These are phyloP conservation scores for Azolla pinnata DNA, from an alignment of 75 land plant species.

Conservation along the genomic window DNA sequence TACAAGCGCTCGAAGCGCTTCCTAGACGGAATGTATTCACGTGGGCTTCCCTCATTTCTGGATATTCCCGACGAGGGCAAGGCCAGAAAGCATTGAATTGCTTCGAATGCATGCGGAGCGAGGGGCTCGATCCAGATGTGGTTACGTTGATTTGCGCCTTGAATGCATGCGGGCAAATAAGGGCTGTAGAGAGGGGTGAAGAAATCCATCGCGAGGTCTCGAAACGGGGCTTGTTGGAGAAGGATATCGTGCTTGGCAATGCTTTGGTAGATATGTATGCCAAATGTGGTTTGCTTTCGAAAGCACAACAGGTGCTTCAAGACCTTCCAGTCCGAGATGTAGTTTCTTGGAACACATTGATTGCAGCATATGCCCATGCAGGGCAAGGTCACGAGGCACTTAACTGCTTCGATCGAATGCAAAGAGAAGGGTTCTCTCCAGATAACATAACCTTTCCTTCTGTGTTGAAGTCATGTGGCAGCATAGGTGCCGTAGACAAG, in stretches of 20 bases:
- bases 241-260: constrained; percentile 7
- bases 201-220: constrained; percentile 3
- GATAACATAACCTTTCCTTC: constrained; percentile 15
- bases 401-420: constrained; percentile 8
- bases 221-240: constrained; percentile 4
- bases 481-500: constrained; percentile 15
- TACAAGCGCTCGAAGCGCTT: constrained; percentile 3
- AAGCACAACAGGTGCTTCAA: constrained; percentile 18
- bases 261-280: constrained; percentile 13
- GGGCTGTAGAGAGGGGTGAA: constrained; percentile 7
- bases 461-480: constrained; percentile 20
- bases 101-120: constrained; percentile 7
- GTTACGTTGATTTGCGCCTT: constrained; percentile 8
- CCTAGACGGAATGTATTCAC: constrained; percentile 4
- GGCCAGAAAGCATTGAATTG: constrained; percentile 6
- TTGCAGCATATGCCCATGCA: constrained; percentile 17
- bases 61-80: constrained; percentile 12
- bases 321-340: constrained; percentile 18
- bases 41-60: constrained; percentile 19
- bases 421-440: constrained; percentile 6
- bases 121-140: constrained; percentile 6
- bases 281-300: constrained; percentile 7
- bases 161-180: constrained; percentile 9
- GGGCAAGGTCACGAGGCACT: constrained; percentile 12
- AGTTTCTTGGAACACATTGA: constrained; percentile 17